These are phyloP conservation scores for Wickerhamiella australiensis DNA, from an alignment of 805 yeast genomes.

Conservation along the genomic window DNA sequence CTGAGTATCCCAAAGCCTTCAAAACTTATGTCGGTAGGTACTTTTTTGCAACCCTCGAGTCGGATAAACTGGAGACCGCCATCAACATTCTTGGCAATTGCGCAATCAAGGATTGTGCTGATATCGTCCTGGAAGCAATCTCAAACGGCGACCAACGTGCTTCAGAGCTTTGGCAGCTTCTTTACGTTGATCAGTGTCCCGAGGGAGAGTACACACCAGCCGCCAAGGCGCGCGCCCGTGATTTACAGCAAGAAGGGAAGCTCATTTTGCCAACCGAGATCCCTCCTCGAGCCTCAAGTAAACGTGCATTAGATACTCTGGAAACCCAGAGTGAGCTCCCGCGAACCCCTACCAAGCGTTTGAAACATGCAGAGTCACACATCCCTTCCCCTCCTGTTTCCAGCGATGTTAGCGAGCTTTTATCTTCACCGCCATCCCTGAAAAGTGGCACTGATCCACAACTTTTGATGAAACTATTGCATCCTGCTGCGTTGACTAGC, in stretches of 20 bases:
- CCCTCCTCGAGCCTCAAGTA: not conserved
- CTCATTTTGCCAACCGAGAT: not conserved
- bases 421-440: not conserved
- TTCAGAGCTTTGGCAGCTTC: not conserved
- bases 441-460: not conserved
- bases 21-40: not conserved
- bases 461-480: not conserved
- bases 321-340: not conserved
- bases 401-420: not conserved
- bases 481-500: not conserved
- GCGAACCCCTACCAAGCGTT: not conserved
- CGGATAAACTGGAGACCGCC: not conserved
- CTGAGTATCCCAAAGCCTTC: not conserved
- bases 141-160: not conserved
- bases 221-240: constrained; percentile 2
- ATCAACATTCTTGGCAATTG: not conserved
- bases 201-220: not conserved
- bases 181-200: not conserved
- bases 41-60: not conserved
- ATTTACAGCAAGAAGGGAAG: not conserved
- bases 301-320: not conserved
- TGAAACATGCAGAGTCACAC: not conserved
- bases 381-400: not conserved
- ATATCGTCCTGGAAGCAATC: constrained; percentile 1
- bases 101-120: constrained; percentile 2